Base-by-base conservation (phyloP, 495 filamentous ascomycete species). In the Parathielavia hyrcaniae region DNA sequence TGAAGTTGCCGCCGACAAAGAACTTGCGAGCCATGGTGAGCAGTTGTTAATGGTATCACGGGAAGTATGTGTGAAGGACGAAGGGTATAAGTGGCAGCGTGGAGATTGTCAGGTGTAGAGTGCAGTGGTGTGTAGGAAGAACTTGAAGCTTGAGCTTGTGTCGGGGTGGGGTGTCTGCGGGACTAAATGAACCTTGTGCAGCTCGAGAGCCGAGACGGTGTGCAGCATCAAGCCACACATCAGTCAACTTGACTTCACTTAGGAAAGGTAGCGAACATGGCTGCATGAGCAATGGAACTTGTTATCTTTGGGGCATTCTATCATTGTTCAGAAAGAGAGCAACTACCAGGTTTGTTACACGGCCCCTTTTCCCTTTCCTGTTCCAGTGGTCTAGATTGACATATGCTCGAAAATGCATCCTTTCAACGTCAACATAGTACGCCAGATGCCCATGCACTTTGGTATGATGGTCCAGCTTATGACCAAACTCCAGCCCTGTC, bases 1-100 rank as follows among this genome's bases (percentile, higher is more conserved):
- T 98, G 81, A 97, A 97, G 84, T 97, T 98, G 70, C 93, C 93
- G 73, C 93, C 93, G 71, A 98, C 90, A 77, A 98, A 97, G 83
- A 97, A 98, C 85, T 90, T 87, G 80, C 93, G 92, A 77, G 84
- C 79, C 91, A 95, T 96, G 68, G 48, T 83, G 73, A 65, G 66
- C 66, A 58, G 63, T 59, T 64, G 22, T 30, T 59, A 39, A 9
- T 45, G 38, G 11, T 40, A 30, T 52, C 22, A 23, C 19, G n/a
- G 39, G 40, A 44, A 22, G 19, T 43, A 36, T 20, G 16, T 12
- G 17, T 8, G 13, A 14, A 0, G 13, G 9, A 43, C 2, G 16
- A 34, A 19, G 30, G 10, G 7, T 11, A 17, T 4, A 22, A 26
- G 19, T 9, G 8, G 10, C 30, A 50, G 47, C 10, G 5, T 36